A percentile compares a stretch with the other conserved stretches of the same genome.
These are phyloP conservation scores for Alnus rubra DNA, from an alignment of 306 rosid genomes.

Conservation along the genomic window DNA sequence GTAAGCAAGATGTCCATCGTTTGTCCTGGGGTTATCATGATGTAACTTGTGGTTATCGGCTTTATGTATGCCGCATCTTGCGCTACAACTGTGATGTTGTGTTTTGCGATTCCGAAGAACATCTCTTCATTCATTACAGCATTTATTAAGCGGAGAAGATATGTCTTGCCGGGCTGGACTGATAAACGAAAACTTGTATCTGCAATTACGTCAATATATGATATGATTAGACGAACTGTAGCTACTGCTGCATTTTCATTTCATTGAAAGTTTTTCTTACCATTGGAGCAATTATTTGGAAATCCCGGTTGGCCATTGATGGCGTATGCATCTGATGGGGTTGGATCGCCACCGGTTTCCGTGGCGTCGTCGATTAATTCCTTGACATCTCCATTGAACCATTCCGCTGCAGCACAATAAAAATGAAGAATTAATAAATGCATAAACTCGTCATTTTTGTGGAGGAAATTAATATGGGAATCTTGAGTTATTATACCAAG, in stretches of 20 bases:
- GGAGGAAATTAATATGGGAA: too few relatives aligned
- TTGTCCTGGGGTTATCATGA: conserved; percentile 40
- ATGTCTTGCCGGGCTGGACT: conserved; percentile 38
- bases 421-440: not conserved
- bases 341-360: not conserved
- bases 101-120: conserved; percentile 31
- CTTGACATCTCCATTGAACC: not conserved
- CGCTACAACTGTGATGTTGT: conserved; percentile 26
- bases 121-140: conserved; percentile 33
- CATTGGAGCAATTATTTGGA: conserved; percentile 1
- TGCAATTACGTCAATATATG: not conserved
- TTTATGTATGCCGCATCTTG: conserved; percentile 34
- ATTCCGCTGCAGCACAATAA: not conserved
- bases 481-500: conserved; percentile 16
- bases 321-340: not conserved
- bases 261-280: not conserved
- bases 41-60: conserved; percentile 24
- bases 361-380: not conserved
- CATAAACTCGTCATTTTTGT: not conserved
- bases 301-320: conserved; percentile 9
- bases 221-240: too few relatives aligned
- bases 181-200: conserved; percentile 32
- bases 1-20: conserved; percentile 39
- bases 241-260: too few relatives aligned
- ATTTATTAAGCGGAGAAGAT: conserved; percentile 29